Evolutionary conservation across 139 green algal species (phyloP), one percentile per base, ranked within the genome.

Genomic region (Asterochloris erici): DNA sequence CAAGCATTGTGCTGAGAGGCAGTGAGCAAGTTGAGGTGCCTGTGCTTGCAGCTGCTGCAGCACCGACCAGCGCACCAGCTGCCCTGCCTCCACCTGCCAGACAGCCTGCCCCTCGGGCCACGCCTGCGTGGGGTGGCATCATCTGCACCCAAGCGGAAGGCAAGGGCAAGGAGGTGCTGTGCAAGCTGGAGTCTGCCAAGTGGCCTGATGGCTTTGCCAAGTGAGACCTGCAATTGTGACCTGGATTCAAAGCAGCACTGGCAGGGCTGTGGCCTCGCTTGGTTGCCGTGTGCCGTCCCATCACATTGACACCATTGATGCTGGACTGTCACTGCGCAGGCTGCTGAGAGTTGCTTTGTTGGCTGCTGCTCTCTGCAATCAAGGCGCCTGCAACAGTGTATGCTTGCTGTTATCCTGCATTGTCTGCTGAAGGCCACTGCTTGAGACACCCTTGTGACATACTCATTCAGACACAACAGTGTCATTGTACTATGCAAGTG

Each of bases 141-240:
- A 71, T 26, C 66, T 26, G 66, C 19, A 24, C 21, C 17, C 66
- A 26, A 9, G 19, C 17, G 2, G 21, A 24, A 26, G 17, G 66
- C 66, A 71, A 71, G 10, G 66, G 66, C 17, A 71, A 80, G 76
- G 76, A 80, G 76, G 19, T 70, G 47, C n/a, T 80, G 11, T 80
- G 76, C 47, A n/a, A 80, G 19, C 60, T 80, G 60, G 11, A 28
- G 23, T 60, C 76, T 70, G 76, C 68, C 26, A 26, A 61, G 23
- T 80, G 76, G 76, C 76, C 76, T n/a, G 21, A 61, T 14, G 9
- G 38, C 60, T 27, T 80, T 14, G 10, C 76, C 19, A 80, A 62
- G 76, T 80, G 12, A 17, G 76, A 24, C 47, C 24, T 68, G 38
- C 6, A 29, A 12, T 10, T 62, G 16, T 28, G 9, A 54, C 17